Percentiles rank a stretch among this genome's conserved stretches.
phyloP scores from a whole-genome alignment of 83 land plant genomes.

The Thuja plicata region DNA sequence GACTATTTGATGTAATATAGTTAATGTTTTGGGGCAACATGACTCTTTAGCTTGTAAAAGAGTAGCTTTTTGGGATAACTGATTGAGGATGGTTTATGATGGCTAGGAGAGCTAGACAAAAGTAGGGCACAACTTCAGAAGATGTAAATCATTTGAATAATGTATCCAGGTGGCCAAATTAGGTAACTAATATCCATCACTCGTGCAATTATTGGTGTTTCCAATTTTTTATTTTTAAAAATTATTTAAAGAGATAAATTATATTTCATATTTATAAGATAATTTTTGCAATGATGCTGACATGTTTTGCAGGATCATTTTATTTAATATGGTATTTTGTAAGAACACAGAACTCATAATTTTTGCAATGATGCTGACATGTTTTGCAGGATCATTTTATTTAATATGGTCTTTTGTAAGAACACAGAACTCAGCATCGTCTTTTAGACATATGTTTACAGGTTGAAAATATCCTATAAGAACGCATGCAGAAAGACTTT shows the following conservation, averaged over 20 bases:
- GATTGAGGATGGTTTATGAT: not conserved
- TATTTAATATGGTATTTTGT: not conserved
- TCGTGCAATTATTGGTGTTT: not conserved
- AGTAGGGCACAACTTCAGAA: not conserved
- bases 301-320: not conserved
- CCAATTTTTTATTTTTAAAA: not conserved
- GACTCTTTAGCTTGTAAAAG: not conserved
- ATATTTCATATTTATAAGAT: not conserved
- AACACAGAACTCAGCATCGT: too few species aligned
- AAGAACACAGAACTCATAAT: too few species aligned
- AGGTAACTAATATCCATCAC: not conserved
- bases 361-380: not conserved
- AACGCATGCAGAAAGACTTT: not conserved
- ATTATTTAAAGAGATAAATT: not conserved
- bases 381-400: not conserved
- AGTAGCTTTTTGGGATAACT: not conserved
- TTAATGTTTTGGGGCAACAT: not conserved
- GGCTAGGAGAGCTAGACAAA: not conserved
- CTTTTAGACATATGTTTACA: not conserved
- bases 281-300: not conserved
- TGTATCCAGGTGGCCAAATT: not conserved
- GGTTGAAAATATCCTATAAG: not conserved
- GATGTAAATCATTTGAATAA: not conserved
- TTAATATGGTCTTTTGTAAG: not conserved
- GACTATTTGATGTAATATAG: not conserved